Evolutionary conservation across 2,329 filamentous ascomycete genomes (phyloP), one percentile per base, ranked within the genome.

Genomic region (Aspergillus sp.): DNA sequence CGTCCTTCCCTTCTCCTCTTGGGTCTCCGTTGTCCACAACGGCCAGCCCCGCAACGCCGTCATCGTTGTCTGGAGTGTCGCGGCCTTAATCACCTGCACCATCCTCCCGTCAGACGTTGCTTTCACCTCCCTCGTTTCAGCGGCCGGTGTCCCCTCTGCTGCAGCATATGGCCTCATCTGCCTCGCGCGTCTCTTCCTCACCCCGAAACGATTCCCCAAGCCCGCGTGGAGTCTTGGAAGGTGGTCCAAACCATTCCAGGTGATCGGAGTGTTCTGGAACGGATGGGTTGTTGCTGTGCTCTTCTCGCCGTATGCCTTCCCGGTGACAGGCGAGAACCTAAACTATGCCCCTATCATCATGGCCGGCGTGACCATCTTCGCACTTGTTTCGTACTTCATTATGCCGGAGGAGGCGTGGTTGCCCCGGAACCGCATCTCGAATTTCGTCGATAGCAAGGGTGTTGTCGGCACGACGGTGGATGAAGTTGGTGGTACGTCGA

Each of bases 31-130:
- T 17, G 83, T 87, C 2, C 70, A 77, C 8, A 74, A 79, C 23
- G 84, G 84, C 52, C 84, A 86, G 60, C 85, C 85, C 0, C 79
- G 80, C 14, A 86, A 86, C 64, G 84, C 84, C 5, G 80, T 87
- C 44, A 78, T 84, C 17, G 82, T 86, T 9, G 83, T 86, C 62
- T 84, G 83, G 77, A 76, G 62, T 2, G 80, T 85, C 9, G 77
- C 81, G 1, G 74, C 83, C 2, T 62, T 85, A 19, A 73, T 86
- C 37, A 83, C 82, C 15, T 86, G 84, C 75, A 86, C 82, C 0
- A 83, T 86, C 50, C 73, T 86, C 1, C 80, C 84, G 0, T 86
- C 83, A 0, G 69, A 73, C 8, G 80, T 82, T 6, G 81, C 80
- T 5, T 83, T 83, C 65, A 83, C 80, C 0, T 83, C 81, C 0